Base-by-base conservation (phyloP, 78 protist genomes). In the Dictyostelium citrinum region DNA sequence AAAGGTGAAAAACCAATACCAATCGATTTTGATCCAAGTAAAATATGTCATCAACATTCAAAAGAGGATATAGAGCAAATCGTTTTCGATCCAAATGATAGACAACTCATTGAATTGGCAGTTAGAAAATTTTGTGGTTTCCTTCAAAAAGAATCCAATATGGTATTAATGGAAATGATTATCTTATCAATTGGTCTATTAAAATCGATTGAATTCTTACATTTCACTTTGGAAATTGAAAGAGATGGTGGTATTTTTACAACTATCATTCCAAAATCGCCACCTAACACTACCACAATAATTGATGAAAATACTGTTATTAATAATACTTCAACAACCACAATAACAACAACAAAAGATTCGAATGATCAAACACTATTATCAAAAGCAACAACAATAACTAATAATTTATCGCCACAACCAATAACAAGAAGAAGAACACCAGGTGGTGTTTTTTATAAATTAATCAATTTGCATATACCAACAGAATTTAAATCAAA, bases 111-210 rank as follows among this genome's bases (percentile, higher is more conserved):
- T 33, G 93, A 88, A 78, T 43, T 79, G 29, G 39, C 71, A 1
- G 85, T 78, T 1, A 35, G 93, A 45, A 88, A 88, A 67, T 61
- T 88, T n/a, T 88, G 93, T 78, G 93, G 93, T 1, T 88, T 67
- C 55, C 46, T 88, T 7, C 17, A 78, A 17, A 76, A 67, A 67
- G 93, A 88, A 27, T 17, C 80, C 7, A 88, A 88, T 43, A 88
- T 88, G 93, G 31, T 76, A n/a, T 68, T 88, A 79, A 83, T 88
- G 17, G 93, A 88, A 49, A 31, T 88, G 45, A 49, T 88, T 7
- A 29, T 88, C 5, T 29, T 88, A 64, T 78, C 81, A 22, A 45
- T 76, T 14, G 85, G 93, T 67, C 3, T 88, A 17, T 10, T 45
- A 29, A 88, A 88, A 46, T 64, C 85, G 24, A 78, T 88, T 5